A percentile compares a stretch with the other conserved stretches of the same genome.
phyloP scores from a whole-genome alignment of 208 protist species.

The Trypanosoma cruzi region DNA sequence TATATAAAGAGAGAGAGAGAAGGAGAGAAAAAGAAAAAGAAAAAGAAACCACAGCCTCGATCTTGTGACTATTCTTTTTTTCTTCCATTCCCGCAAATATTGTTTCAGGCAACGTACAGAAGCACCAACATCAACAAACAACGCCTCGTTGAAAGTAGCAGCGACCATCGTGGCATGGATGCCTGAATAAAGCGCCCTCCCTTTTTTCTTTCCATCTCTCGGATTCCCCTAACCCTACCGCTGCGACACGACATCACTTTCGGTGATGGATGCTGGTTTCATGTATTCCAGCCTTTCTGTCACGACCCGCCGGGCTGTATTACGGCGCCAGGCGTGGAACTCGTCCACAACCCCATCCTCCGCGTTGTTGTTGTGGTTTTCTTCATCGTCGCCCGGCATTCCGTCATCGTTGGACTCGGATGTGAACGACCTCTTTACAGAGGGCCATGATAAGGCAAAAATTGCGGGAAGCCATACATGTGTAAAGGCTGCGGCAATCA shows the following conservation, averaged over 20 bases:
- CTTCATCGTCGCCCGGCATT: background rate
- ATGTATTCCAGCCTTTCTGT: conserved; percentile 19
- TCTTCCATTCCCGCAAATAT: too few relatives aligned
- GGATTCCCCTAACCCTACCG: background rate
- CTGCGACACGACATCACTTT: background rate
- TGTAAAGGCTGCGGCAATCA: conserved; percentile 63
- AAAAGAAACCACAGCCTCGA: too few relatives aligned
- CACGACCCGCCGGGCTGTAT: conserved; percentile 12
- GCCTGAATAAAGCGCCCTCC: too few relatives aligned
- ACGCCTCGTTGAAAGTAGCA: too few relatives aligned
- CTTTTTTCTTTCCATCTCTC: background rate
- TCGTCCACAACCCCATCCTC: background rate
- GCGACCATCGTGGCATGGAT: too few relatives aligned
- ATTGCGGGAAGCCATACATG: conserved; percentile 65
- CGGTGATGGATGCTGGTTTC: conserved; percentile 5
- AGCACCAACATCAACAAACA: too few relatives aligned
- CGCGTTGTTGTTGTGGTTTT: background rate
- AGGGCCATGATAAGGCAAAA: conserved; percentile 24
- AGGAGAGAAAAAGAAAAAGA: too few relatives aligned
- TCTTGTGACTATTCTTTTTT: too few relatives aligned
- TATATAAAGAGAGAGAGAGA: too few relatives aligned
- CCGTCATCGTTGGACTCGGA: conserved; percentile 2
- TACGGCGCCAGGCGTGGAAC: conserved; percentile 5
- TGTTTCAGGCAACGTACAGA: too few relatives aligned
- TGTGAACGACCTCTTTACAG: conserved; percentile 3